Evolutionary conservation across 2,329 filamentous ascomycete species (phyloP).

Genomic region (Fusarium sp.): DNA sequence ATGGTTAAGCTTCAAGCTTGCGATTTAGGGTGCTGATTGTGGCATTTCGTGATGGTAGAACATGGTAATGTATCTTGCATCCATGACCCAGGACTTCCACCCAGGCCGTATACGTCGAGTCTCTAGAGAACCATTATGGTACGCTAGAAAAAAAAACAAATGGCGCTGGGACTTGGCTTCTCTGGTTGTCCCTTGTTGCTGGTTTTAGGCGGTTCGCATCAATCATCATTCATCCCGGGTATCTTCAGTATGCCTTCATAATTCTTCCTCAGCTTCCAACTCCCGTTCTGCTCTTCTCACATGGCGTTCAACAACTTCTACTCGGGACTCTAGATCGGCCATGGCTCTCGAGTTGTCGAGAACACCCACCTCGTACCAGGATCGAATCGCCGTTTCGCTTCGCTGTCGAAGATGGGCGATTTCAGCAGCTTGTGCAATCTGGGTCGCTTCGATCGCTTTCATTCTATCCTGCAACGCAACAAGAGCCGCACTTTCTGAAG

Average conservation of each 20-base stretch:
- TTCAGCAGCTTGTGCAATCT: conserved; percentile 68
- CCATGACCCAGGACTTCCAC: too few species aligned
- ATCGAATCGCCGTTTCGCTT: conserved; percentile 69
- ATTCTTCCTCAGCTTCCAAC: conserved; percentile 39
- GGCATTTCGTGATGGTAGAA: too few species aligned
- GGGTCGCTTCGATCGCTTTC: conserved; percentile 66
- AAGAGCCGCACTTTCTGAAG: conserved; percentile 63
- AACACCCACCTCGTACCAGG: conserved; percentile 79
- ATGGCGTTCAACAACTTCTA: conserved; percentile 71
- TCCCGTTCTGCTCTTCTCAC: conserved; percentile 69
- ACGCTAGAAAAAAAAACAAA: neutral
- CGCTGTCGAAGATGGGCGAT: conserved; percentile 69
- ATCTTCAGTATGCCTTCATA: conserved; percentile 38
- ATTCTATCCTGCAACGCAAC: conserved; percentile 69
- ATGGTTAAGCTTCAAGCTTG: too few species aligned
- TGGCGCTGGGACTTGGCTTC: neutral
- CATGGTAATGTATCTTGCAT: too few species aligned
- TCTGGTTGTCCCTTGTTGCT: neutral
- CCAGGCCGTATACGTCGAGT: neutral
- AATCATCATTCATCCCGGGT: conserved; percentile 17
- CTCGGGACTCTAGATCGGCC: conserved; percentile 74
- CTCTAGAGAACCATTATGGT: neutral
- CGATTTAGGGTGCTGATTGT: too few species aligned
- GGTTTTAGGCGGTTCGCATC: neutral
- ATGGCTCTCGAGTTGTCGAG: conserved; percentile 73